A percentile compares a stretch with the other conserved stretches of the same genome.
Evolutionary conservation across 495 filamentous ascomycete species (phyloP).

Genomic region (Staphylotrichum tortipilum): DNA sequence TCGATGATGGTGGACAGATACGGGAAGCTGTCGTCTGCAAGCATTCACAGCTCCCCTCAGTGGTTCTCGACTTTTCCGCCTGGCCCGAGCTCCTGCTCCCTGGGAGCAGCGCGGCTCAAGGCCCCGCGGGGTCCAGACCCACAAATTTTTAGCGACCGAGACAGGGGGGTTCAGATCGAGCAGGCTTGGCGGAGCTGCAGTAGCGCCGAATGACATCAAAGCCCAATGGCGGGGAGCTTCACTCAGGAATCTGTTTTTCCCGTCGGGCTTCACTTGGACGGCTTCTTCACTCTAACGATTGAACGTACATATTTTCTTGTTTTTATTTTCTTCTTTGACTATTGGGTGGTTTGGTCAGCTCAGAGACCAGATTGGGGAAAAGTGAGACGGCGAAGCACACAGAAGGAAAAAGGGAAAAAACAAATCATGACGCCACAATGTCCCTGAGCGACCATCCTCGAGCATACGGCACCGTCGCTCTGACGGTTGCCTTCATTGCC

Average conservation of each 20-base stretch:
- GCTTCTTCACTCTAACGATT: no score
- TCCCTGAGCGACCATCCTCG: slow-evolving; percentile 47
- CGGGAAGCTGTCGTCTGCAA: slow-evolving; percentile 3
- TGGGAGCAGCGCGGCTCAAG: neutral
- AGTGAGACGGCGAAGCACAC: neutral
- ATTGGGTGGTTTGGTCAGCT: neutral
- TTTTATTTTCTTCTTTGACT: neutral
- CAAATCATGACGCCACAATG: slow-evolving; percentile 23
- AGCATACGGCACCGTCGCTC: slow-evolving; percentile 47
- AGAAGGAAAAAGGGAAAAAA: neutral
- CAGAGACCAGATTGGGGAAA: neutral
- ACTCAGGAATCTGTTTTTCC: no score
- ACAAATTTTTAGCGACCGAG: no score
- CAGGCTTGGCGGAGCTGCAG: neutral
- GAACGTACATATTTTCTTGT: no score
- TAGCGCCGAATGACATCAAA: slow-evolving; percentile 17
- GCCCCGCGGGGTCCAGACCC: slow-evolving; percentile 1
- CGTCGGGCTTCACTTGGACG: no score
- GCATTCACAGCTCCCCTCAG: neutral
- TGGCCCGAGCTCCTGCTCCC: slow-evolving; percentile 30
- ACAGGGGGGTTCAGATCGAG: no score
- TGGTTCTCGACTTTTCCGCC: slow-evolving; percentile 7
- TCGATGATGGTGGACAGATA: neutral
- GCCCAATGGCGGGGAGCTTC: neutral
- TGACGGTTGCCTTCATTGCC: slow-evolving; percentile 62